phyloP scores from a whole-genome alignment of 768 basidiomycete genomes.

The Lactarius hengduanensis region DNA sequence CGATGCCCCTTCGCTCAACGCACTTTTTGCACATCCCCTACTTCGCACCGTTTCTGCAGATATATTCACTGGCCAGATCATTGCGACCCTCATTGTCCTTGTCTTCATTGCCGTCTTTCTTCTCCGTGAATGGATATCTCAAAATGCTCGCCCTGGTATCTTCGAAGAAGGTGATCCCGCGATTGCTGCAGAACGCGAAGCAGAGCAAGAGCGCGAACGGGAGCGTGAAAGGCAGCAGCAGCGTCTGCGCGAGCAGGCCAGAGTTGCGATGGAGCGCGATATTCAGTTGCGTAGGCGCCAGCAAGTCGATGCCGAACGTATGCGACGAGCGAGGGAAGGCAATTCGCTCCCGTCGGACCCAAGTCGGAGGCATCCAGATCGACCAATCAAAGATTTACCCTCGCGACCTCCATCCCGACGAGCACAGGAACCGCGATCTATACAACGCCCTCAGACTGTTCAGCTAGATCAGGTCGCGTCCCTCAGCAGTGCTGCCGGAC shows the following conservation, averaged over 20 bases:
- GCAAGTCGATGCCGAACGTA: conserved; percentile 17
- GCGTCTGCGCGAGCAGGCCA: conserved; percentile 19
- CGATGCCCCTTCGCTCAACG: conserved; percentile 5
- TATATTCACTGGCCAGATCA: conserved; percentile 92
- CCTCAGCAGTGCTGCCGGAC: conserved; percentile 8
- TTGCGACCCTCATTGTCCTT: conserved; percentile 85
- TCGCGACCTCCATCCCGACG: conserved; percentile 13
- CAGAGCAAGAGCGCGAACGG: conserved; percentile 23
- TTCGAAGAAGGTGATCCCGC: conserved; percentile 72
- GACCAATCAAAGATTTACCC: conserved; percentile 23
- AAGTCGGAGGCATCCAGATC: conserved; percentile 21
- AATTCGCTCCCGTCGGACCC: conserved; percentile 7
- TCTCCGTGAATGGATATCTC: conserved; percentile 92
- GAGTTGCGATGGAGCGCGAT: conserved; percentile 17
- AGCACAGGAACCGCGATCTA: conserved; percentile 15
- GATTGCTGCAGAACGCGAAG: conserved; percentile 34
- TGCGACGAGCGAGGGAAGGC: conserved; percentile 7
- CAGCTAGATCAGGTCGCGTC: conserved; percentile 3
- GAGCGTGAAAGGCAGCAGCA: conserved; percentile 21
- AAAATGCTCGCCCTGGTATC: conserved; percentile 84
- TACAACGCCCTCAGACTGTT: neutral
- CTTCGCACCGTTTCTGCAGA: conserved; percentile 72
- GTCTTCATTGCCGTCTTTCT: conserved; percentile 87
- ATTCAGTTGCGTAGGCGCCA: conserved; percentile 21
- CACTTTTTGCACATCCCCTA: conserved; percentile 38